Evolutionary conservation across 2,329 filamentous ascomycete species (phyloP), one percentile per base, ranked within the genome.

Genomic region (Dactylellina sp.): DNA sequence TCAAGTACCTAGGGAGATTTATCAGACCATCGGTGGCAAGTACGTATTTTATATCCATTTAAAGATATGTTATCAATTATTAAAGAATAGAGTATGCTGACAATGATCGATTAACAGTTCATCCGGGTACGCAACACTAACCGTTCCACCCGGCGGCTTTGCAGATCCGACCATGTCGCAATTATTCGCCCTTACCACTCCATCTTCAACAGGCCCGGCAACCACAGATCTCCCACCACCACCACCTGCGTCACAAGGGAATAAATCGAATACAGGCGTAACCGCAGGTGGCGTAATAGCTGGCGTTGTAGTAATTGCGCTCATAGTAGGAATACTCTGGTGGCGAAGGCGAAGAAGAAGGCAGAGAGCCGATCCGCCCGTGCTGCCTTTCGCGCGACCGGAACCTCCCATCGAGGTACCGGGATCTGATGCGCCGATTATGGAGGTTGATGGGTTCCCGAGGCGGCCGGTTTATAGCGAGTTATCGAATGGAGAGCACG

Each of bases 181-280:
- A 24, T 20, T 70, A 22, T 70, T 70, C 64, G 44, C 64, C 11
- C 24, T 61, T 18, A 53, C 64, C 37, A 50, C 64, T 11, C 49
- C 60, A 25, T 35, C 60, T 1, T 46, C 64, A n/a, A 70, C 55
- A 25, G 35, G 42, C 7, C 55, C 63, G 5, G 12, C 24, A 20
- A 35, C n/a, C 2, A 35, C 40, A 3, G 24, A 24, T 12, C 7
- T 40, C 6, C 50, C 61, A 0, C 44, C 53, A 16, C 7, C 42
- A 18, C 20, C 32, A 12, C 25, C 44, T 4, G 25, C 63, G 7
- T n/a, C 63, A 24, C 28, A 18, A 16, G 2, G 5, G 11, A 40
- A 28, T 42, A 62, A 62, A 22, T 47, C 56, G 6, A 70, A n/a
- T 24, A 20, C 22, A 1, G 64, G 39, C 1, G 39, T n/a, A n/a